A percentile compares a stretch with the other conserved stretches of the same genome.
Conservation (phyloP, 805 yeast species). For the Candida yuanshanica region DNA sequence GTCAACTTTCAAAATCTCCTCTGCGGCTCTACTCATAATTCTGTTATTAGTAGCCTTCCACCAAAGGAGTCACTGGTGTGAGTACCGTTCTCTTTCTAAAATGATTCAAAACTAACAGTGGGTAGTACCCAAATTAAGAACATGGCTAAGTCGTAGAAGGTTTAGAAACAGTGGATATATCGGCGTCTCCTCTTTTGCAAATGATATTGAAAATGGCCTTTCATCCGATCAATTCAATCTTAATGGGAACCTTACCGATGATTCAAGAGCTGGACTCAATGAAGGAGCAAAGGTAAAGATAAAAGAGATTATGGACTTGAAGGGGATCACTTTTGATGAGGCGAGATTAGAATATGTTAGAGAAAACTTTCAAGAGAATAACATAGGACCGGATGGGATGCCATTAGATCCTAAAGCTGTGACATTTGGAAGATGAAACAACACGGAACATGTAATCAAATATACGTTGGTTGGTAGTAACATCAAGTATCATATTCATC, state of each 20-base stretch:
- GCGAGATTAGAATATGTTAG: slow-evolving; percentile 55
- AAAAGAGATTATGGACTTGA: slow-evolving; percentile 45
- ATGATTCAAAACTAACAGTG: too few relatives aligned
- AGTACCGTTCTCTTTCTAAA: slow-evolving; percentile 1
- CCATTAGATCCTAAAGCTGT: slow-evolving; percentile 66
- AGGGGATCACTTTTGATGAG: slow-evolving; percentile 54
- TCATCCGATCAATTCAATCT: slow-evolving; percentile 56
- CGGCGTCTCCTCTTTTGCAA: slow-evolving; percentile 28
- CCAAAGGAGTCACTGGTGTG: slow-evolving; percentile 11
- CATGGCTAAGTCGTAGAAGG: slow-evolving; percentile 20
- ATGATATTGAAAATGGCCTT: slow-evolving; percentile 55
- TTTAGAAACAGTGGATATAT: slow-evolving; percentile 23
- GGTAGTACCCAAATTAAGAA: slow-evolving; percentile 18
- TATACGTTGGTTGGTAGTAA: too few relatives aligned
- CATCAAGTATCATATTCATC: not conserved
- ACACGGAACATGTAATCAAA: not conserved
- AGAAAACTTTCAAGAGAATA: slow-evolving; percentile 40
- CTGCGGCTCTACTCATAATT: not conserved
- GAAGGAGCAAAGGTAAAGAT: slow-evolving; percentile 47
- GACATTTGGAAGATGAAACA: slow-evolving; percentile 28
- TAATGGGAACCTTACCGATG: slow-evolving; percentile 39
- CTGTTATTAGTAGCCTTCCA: not conserved
- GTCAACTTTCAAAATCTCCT: not conserved
- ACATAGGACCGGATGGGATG: slow-evolving; percentile 58
- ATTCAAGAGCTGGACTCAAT: slow-evolving; percentile 58